These are phyloP conservation scores for Cyberlindnera amylophila DNA, from an alignment of 805 yeast species.

Conservation along the genomic window DNA sequence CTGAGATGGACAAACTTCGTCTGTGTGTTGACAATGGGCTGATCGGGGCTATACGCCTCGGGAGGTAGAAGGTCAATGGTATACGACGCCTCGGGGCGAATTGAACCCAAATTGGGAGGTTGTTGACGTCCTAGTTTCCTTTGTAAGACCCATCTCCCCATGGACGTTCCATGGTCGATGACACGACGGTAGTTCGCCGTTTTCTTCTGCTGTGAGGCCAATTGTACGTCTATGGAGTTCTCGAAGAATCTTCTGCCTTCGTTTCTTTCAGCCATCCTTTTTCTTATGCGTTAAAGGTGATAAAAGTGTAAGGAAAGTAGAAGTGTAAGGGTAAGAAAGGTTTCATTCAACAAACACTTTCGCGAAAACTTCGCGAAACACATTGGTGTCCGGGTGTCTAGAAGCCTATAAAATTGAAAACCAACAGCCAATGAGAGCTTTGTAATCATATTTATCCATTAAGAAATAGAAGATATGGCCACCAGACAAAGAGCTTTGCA, in stretches of 20 bases:
- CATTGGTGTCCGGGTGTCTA: no score
- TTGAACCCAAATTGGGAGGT: constrained; percentile 38
- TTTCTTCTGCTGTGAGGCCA: constrained; percentile 43
- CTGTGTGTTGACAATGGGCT: constrained; percentile 58
- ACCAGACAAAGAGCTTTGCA: constrained; percentile 33
- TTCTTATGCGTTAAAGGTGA: no score
- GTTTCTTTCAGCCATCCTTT: no score
- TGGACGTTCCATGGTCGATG: constrained; percentile 72
- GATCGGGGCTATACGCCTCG: constrained; percentile 43
- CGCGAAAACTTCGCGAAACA: no score
- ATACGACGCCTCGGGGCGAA: constrained; percentile 69
- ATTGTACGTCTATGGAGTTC: constrained; percentile 26
- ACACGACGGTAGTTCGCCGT: constrained; percentile 57
- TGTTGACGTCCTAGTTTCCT: constrained; percentile 41
- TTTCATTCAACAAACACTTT: no score
- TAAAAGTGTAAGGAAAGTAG: no score
- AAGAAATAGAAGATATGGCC: constrained; percentile 7
- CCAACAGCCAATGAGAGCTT: no score
- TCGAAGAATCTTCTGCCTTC: constrained; percentile 12
- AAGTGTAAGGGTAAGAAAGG: no score
- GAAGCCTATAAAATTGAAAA: no score
- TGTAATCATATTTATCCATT: no score
- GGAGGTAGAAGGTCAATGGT: constrained; percentile 66
- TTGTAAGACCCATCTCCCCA: constrained; percentile 58
- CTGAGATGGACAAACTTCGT: constrained; percentile 87